Evolutionary conservation across 371 early-diverging fungal genomes (phyloP).

Genomic region (Caulochytrium protostelioides): DNA sequence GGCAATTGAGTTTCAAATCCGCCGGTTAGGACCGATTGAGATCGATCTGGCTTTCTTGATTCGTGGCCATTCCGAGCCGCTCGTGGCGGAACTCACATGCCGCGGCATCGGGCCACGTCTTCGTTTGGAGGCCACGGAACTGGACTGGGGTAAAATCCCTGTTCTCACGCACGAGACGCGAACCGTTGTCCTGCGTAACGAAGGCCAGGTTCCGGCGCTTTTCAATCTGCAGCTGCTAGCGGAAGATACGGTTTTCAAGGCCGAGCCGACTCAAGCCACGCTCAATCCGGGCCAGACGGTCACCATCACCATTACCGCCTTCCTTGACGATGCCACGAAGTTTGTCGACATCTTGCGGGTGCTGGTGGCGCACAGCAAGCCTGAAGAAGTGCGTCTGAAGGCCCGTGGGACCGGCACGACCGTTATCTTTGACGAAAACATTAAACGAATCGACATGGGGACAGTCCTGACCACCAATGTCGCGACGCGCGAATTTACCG

Average conservation of each 20-base stretch:
- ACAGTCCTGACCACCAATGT: conserved; percentile 25
- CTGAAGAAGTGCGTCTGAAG: conserved; percentile 17
- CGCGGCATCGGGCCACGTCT: conserved; percentile 26
- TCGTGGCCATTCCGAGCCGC: conserved; percentile 13
- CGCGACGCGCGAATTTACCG: conserved; percentile 15
- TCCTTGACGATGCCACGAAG: conserved; percentile 23
- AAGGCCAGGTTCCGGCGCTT: conserved; percentile 21
- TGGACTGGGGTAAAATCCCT: conserved; percentile 27
- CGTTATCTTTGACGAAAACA: conserved; percentile 18
- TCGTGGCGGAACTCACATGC: conserved; percentile 16
- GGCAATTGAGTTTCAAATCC: conserved; percentile 11
- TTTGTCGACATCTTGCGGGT: conserved; percentile 26
- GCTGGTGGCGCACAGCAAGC: conserved; percentile 5
- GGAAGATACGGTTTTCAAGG: conserved; percentile 16
- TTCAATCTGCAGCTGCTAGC: conserved; percentile 14
- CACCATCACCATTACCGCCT: conserved; percentile 16
- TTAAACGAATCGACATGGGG: conserved; percentile 17
- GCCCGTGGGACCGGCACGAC: conserved; percentile 28
- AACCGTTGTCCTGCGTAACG: conserved; percentile 14
- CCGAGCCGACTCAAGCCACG: conserved; percentile 10
- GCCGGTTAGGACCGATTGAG: conserved; percentile 17
- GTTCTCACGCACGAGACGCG: conserved; percentile 12
- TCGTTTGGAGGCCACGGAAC: conserved; percentile 11
- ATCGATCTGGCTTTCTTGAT: conserved; percentile 17
- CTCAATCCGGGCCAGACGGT: conserved; percentile 11